Percentiles rank a stretch among this genome's conserved stretches.
phyloP scores from a whole-genome alignment of 1,284 basidiomycete genomes.

The Cystobasidium pallidum region DNA sequence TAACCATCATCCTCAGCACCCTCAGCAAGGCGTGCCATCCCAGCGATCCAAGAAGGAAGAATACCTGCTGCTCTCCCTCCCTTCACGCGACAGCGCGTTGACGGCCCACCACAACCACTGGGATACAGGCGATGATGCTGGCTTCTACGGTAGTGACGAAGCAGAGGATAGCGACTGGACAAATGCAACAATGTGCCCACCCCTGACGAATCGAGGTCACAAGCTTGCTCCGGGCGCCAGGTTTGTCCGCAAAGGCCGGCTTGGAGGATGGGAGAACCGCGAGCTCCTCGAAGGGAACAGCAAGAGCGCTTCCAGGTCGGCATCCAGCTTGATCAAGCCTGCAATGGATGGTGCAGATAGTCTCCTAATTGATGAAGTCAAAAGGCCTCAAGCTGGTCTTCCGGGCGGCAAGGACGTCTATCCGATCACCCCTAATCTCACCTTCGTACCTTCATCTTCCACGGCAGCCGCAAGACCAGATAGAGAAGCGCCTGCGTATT shows the following conservation, averaged over 20 bases:
- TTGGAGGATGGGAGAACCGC: slow-evolving; percentile 48
- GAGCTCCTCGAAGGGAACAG: slow-evolving; percentile 20
- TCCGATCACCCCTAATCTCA: slow-evolving; percentile 44
- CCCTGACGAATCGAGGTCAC: slow-evolving; percentile 51
- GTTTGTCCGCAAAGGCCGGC: slow-evolving; percentile 47
- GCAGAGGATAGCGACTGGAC: slow-evolving; percentile 25
- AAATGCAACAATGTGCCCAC: slow-evolving; percentile 15
- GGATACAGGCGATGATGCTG: slow-evolving; percentile 24
- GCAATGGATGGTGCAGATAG: slow-evolving; percentile 2
- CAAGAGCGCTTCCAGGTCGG: slow-evolving; percentile 1
- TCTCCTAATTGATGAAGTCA: slow-evolving; percentile 25
- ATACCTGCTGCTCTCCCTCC: slow-evolving; percentile 33
- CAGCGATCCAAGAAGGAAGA: slow-evolving; percentile 41
- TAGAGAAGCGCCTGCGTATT: slow-evolving; percentile 26
- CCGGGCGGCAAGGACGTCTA: slow-evolving; percentile 29
- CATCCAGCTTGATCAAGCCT: background rate
- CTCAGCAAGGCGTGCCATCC: background rate
- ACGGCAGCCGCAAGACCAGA: slow-evolving; percentile 40
- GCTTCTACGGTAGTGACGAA: slow-evolving; percentile 13
- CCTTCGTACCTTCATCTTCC: slow-evolving; percentile 43
- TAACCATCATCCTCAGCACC: slow-evolving; percentile 10
- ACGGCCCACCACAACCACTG: background rate
- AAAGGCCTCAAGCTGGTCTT: slow-evolving; percentile 17
- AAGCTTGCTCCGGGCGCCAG: slow-evolving; percentile 48
- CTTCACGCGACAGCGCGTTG: slow-evolving; percentile 29